phyloP scores from a whole-genome alignment of 495 filamentous ascomycete genomes.

The Thermothielavioides terrestris region DNA sequence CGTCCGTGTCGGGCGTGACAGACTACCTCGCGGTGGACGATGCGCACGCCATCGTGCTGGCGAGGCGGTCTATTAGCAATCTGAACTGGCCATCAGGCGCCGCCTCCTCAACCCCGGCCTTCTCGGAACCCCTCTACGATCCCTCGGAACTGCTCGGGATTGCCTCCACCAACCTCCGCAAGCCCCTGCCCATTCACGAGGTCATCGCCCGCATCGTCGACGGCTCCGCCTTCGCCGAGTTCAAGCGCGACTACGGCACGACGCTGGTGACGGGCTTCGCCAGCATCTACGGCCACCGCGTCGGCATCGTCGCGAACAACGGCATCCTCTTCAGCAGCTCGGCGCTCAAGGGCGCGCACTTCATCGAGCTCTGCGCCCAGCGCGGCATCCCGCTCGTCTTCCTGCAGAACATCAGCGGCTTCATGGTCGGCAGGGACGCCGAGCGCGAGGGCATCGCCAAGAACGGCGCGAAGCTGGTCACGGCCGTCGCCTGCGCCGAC shows the following conservation, averaged over 20 bases:
- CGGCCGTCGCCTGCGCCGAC: slow-evolving; percentile 87
- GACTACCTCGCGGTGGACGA: slow-evolving; percentile 95
- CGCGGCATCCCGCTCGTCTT: slow-evolving; percentile 85
- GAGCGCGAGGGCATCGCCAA: slow-evolving; percentile 95
- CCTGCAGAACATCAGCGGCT: slow-evolving; percentile 92
- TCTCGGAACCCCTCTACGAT: slow-evolving; percentile 70
- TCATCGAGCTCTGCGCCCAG: slow-evolving; percentile 94
- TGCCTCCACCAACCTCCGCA: slow-evolving; percentile 77
- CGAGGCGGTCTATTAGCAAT: slow-evolving; percentile 73
- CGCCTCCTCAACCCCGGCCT: slow-evolving; percentile 12
- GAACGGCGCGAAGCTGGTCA: slow-evolving; percentile 95
- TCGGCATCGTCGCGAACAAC: slow-evolving; percentile 94
- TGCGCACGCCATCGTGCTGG: slow-evolving; percentile 83
- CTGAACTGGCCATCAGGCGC: slow-evolving; percentile 63
- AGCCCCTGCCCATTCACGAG: slow-evolving; percentile 76
- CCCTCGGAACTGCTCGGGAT: slow-evolving; percentile 77
- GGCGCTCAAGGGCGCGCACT: slow-evolving; percentile 90
- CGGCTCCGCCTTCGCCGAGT: slow-evolving; percentile 81
- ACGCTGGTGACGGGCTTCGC: slow-evolving; percentile 93
- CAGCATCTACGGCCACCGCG: slow-evolving; percentile 77
- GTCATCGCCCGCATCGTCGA: slow-evolving; percentile 94
- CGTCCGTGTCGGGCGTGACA: slow-evolving; percentile 84
- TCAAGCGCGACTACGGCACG: slow-evolving; percentile 85
- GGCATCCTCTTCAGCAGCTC: slow-evolving; percentile 93
- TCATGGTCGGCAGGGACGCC: slow-evolving; percentile 93